Conservation (phyloP, 2,329 filamentous ascomycete species). For the Fusarium gaditjirri region DNA sequence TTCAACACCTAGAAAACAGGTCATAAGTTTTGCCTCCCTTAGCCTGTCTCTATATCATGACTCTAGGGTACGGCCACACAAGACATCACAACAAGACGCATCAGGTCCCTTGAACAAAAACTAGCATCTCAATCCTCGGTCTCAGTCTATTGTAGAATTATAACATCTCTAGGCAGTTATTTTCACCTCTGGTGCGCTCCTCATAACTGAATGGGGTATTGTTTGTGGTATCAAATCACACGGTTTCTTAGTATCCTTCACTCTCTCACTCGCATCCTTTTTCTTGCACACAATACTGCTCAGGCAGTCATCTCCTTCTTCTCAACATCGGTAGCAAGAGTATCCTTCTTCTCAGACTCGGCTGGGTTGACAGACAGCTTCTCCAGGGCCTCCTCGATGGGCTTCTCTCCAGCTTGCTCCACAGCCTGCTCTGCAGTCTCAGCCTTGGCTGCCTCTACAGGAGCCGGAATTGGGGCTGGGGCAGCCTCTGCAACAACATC, state of each 20-base stretch:
- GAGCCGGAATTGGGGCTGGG: constrained; percentile 12
- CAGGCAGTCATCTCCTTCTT: constrained; percentile 22
- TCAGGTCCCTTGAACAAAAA: not conserved
- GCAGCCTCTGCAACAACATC: constrained; percentile 1
- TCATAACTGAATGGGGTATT: constrained; percentile 33
- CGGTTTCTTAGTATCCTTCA: constrained; percentile 17
- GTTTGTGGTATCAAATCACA: constrained; percentile 25
- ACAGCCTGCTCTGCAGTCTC: constrained; percentile 30
- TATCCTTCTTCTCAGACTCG: constrained; percentile 18
- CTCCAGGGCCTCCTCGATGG: constrained; percentile 31
- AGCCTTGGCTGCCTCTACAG: constrained; percentile 32
- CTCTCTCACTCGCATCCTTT: not conserved
- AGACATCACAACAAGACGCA: not conserved
- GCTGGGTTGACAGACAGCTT: constrained; percentile 23
- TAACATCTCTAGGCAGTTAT: constrained; percentile 15
- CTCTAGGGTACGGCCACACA: not conserved
- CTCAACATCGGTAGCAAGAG: constrained; percentile 1
- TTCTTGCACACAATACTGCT: not conserved
- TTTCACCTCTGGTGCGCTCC: not conserved
- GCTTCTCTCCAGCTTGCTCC: constrained; percentile 30
- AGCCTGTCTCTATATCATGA: not conserved
- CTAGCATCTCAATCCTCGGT: constrained; percentile 3
- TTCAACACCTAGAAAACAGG: not conserved
- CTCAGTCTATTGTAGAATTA: constrained; percentile 23
- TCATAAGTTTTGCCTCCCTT: not conserved